A percentile compares a stretch with the other conserved stretches of the same genome.
These are phyloP conservation scores for Pharnaceum exiguum DNA, from an alignment of 148 eudicot species.

Conservation along the genomic window DNA sequence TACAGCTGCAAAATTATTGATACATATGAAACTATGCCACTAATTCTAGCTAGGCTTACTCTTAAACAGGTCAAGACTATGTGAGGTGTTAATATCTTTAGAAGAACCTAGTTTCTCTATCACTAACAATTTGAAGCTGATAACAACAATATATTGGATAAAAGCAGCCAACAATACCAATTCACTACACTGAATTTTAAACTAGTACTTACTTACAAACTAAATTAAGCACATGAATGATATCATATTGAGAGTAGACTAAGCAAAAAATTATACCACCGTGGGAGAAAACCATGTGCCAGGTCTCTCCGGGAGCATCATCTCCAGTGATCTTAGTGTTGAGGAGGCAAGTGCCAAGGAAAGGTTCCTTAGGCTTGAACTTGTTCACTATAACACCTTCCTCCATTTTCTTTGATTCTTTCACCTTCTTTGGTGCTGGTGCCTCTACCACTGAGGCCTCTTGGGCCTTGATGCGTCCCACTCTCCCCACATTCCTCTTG, in stretches of 20 bases:
- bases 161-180: background rate
- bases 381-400: conserved; percentile 87
- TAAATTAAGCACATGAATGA: background rate
- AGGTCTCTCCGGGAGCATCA: conserved; percentile 98
- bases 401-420: conserved; percentile 77
- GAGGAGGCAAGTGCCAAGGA: conserved; percentile 70
- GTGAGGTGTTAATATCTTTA: no score
- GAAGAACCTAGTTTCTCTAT: no score
- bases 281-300: conserved; percentile 97
- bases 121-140: no score
- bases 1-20: no score
- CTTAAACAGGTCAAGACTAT: no score
- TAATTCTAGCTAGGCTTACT: no score
- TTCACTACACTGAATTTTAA: background rate
- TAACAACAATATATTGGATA: no score
- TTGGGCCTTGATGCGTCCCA: conserved; percentile 66
- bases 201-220: background rate
- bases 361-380: conserved; percentile 88
- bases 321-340: conserved; percentile 95
- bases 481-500: conserved; percentile 66
- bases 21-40: no score
- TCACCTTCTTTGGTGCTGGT: conserved; percentile 54
- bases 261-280: conserved; percentile 45
- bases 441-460: conserved; percentile 58
- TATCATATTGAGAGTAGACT: background rate